Evolutionary conservation across 352 stramenopile species (phyloP).

Genomic region (Pythium folliculosum): DNA sequence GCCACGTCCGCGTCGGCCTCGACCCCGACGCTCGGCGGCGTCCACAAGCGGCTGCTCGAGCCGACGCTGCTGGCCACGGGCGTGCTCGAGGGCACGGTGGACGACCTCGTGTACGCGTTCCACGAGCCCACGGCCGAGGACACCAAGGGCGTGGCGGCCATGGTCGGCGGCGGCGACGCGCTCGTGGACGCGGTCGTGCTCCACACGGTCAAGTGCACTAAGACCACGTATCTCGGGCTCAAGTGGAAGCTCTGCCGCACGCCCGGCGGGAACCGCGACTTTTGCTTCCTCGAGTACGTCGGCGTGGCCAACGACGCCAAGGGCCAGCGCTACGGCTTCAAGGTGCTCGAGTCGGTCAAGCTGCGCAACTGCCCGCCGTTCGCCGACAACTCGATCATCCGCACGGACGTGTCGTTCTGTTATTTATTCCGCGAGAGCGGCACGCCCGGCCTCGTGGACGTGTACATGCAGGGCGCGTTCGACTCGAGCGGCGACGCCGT

Average conservation of each 20-base stretch:
- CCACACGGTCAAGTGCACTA: slow-evolving; percentile 53
- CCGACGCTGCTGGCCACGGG: slow-evolving; percentile 24
- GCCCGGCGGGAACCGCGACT: slow-evolving; percentile 71
- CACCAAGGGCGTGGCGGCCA: slow-evolving; percentile 36
- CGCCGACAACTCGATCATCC: slow-evolving; percentile 76
- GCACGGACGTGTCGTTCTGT: slow-evolving; percentile 67
- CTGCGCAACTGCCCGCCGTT: slow-evolving; percentile 66
- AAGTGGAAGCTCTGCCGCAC: slow-evolving; percentile 77
- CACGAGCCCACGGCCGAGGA: slow-evolving; percentile 24
- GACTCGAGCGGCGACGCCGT: slow-evolving; percentile 63
- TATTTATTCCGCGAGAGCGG: slow-evolving; percentile 68
- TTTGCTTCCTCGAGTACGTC: slow-evolving; percentile 70
- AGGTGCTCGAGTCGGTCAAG: slow-evolving; percentile 62
- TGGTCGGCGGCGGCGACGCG: slow-evolving; percentile 46
- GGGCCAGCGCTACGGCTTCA: slow-evolving; percentile 63
- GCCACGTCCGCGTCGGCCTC: not conserved
- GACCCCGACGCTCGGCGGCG: not conserved
- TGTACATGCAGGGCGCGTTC: slow-evolving; percentile 74
- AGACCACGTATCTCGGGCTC: slow-evolving; percentile 61
- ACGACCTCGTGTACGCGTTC: slow-evolving; percentile 30
- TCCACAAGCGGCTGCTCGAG: slow-evolving; percentile 14
- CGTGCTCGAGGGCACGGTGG: slow-evolving; percentile 28
- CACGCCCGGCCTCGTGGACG: slow-evolving; percentile 53
- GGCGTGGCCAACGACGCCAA: slow-evolving; percentile 57
- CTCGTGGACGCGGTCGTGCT: slow-evolving; percentile 68